Evolutionary conservation across 108 stramenopile genomes (phyloP), one percentile per base, ranked within the genome.

Genomic region (Cyclotella choctawhatcheeana): DNA sequence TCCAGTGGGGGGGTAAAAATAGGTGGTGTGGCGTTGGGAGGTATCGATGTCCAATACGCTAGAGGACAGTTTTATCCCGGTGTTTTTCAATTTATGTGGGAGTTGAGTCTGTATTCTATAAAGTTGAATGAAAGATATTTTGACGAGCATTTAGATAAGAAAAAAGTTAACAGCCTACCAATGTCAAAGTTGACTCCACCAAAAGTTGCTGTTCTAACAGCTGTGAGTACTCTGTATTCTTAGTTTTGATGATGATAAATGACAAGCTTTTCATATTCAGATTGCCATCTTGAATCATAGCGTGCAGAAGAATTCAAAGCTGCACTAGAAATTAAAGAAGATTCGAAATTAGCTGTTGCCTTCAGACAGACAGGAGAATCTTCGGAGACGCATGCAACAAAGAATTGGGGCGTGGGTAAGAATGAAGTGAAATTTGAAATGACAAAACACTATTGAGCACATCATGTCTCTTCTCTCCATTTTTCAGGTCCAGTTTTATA

Each of bases 271-370:
- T n/a, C n/a, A n/a, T n/a, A n/a, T 40, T 40, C 37, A 12, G 12
- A n/a, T 31, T 0, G 1, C 20, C 0, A 30, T 53, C 16, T 50
- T 67, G 16, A 24, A 8, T 25, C 24, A 24, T 58, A 60, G 97
- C 97, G 97, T 16, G 97, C 97, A 26, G 89, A 95, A 76, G 97
- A 98, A 75, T 94, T 98, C 82, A 96, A 96, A 64, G 88, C 87
- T 17, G 97, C 97, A 0, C 71, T 98, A 27, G 92, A 96, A 85
- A 87, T 98, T 20, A 95, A 95, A 54, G 86, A 90, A 5, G 67
- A 62, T 4, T 93, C 93, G 48, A 84, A 89, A 58, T 65, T 98
- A 24, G 92, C 92, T 53, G 33, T 69, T 22, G 86, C 92, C 21
- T 89, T 94, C 64, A 74, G 91, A 3, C 71, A 72, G 27, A 91